Base-by-base conservation (phyloP, 2,329 filamentous ascomycete genomes). In the Fusarium sp. region DNA sequence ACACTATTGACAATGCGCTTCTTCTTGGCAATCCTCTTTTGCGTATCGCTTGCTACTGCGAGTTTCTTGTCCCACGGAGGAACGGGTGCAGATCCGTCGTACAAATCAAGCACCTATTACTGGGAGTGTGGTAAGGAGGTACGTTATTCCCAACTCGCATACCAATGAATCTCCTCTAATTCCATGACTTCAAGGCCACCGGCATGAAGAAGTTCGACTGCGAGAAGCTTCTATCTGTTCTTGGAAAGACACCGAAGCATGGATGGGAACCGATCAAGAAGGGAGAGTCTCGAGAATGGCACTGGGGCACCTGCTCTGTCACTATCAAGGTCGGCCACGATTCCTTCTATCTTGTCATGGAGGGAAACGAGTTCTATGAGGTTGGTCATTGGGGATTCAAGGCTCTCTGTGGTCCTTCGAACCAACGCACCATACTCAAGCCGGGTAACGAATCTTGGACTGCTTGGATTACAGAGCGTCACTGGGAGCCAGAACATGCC, bases 71-170 rank as follows among this genome's bases (percentile, higher is more conserved):
- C 33, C 15, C 43, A 20, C n/a, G 17, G 17, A 37, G n/a, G 35
- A n/a, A 9, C 17, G 35, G 17, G 35, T n/a, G 35, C 17, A n/a
- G 35, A 37, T 9, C 35, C n/a, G 15, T 37, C 6, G n/a, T n/a
- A 37, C 35, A 37, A 37, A 7, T n/a, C 33, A 6, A 4, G 20
- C 49, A 43, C 25, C 10, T 68, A 61, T 10, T 32, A 39, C 17
- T 68, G 39, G 40, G 35, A 56, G 22, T 68, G 65, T 11, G 47
- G 54, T 23, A 39, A 40, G 27, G 49, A 40, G 33, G 46, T 65
- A 45, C 11, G 27, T 22, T 14, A 9, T 30, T n/a, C 25, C 19
- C 19, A 37, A 9, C 25, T 7, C 9, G 5, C n/a, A 1, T 20
- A 23, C 11, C 7, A 30, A 3, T 10, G 1, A 8, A 15, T 43